These are phyloP conservation scores for Hypomyces rosellus DNA, from an alignment of 2,329 filamentous ascomycete species.

Conservation along the genomic window DNA sequence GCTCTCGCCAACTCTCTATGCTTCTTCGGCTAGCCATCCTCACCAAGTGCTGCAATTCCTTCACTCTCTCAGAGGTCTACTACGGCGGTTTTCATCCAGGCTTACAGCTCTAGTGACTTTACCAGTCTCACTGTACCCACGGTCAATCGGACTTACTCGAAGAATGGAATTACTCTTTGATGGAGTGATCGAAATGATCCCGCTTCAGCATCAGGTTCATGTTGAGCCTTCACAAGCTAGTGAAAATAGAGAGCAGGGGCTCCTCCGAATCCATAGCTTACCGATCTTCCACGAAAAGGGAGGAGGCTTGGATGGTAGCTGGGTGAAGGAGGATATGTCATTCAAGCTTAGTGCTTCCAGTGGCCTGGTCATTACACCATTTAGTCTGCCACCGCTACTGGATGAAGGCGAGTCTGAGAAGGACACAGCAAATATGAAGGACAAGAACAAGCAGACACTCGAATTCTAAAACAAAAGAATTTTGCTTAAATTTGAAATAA, in stretches of 20 bases:
- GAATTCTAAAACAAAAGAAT: constrained; percentile 55
- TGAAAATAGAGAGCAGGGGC: constrained; percentile 71
- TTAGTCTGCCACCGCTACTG: constrained; percentile 80
- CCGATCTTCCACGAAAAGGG: constrained; percentile 86
- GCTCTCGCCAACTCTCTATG: constrained; percentile 80
- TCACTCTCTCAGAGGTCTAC: constrained; percentile 67
- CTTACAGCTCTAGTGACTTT: constrained; percentile 70
- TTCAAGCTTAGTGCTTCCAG: constrained; percentile 78
- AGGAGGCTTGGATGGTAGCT: constrained; percentile 62
- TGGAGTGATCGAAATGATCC: constrained; percentile 75
- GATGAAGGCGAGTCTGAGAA: constrained; percentile 49
- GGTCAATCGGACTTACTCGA: constrained; percentile 66
- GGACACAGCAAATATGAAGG: constrained; percentile 39
- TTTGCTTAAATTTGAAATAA: no score
- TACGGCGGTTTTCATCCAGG: constrained; percentile 59
- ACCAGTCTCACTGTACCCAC: constrained; percentile 72
- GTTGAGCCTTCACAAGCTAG: constrained; percentile 50
- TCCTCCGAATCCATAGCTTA: constrained; percentile 75
- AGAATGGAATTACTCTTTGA: constrained; percentile 85
- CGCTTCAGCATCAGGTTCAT: constrained; percentile 54
- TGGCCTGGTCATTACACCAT: constrained; percentile 80
- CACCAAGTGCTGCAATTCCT: constrained; percentile 72
- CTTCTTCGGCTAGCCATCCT: constrained; percentile 62
- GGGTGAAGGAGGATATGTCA: constrained; percentile 76
- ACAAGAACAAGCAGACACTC: constrained; percentile 57